A percentile compares a stretch with the other conserved stretches of the same genome.
Conservation (phyloP, 2,329 filamentous ascomycete species). For the Penicillium sp. region DNA sequence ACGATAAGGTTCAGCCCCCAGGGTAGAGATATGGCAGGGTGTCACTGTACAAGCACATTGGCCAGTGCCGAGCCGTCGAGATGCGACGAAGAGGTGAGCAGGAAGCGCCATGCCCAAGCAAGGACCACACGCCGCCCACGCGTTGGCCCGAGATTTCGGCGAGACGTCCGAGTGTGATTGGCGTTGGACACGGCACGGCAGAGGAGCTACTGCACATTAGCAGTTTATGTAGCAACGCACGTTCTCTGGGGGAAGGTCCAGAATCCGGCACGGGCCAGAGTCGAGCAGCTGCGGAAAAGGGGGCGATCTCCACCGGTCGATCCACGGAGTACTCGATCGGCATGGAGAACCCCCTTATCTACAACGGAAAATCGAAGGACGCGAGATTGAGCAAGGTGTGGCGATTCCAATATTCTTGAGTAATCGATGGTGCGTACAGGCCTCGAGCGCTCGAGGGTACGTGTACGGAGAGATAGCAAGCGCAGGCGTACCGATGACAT, state of each 20-base stretch:
- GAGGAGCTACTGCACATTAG: conserved; percentile 2
- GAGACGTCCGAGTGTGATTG: conserved; percentile 15
- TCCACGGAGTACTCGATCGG: not conserved
- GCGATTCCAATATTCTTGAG: not conserved
- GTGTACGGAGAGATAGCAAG: not conserved
- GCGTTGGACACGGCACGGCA: not conserved
- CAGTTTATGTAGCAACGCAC: conserved; percentile 10
- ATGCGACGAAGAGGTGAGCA: conserved; percentile 3
- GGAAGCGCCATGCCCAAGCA: conserved; percentile 11
- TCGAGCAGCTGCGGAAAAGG: not conserved
- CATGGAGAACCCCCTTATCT: conserved; percentile 3
- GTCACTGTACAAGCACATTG: conserved; percentile 4
- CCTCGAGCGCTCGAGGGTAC: not conserved
- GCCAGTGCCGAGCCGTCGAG: not conserved
- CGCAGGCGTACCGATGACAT: not conserved
- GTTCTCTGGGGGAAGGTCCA: not conserved
- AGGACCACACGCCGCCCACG: conserved; percentile 14
- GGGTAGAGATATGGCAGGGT: not conserved
- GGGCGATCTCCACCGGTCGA: not conserved
- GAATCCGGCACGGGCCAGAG: conserved; percentile 4
- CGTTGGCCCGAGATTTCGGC: conserved; percentile 14
- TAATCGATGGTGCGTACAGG: not conserved
- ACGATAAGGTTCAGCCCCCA: not conserved
- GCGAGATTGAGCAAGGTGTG: not conserved
- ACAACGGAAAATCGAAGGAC: not conserved